Evolutionary conservation across 805 yeast genomes (phyloP).

Genomic region (Clavispora carvajalis): DNA sequence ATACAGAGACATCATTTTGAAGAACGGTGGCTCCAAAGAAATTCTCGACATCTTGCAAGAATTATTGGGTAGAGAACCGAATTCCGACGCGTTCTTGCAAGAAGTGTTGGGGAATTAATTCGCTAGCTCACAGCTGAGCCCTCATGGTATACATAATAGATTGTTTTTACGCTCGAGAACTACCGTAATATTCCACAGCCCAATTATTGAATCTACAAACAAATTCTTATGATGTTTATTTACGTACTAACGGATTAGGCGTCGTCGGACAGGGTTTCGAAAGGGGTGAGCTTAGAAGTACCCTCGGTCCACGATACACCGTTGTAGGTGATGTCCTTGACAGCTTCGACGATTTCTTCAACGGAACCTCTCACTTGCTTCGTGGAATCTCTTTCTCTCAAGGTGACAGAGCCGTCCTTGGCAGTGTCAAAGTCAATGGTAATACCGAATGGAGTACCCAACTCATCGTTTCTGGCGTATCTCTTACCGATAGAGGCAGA

Average conservation of each 20-base stretch:
- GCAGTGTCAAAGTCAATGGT: slow-evolving; percentile 94
- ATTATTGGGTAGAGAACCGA: slow-evolving; percentile 72
- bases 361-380: slow-evolving; percentile 92
- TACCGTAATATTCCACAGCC: too few species aligned
- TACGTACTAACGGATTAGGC: background rate
- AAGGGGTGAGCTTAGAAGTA: slow-evolving; percentile 63
- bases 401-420: slow-evolving; percentile 81
- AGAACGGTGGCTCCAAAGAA: slow-evolving; percentile 70
- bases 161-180: too few species aligned
- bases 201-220: background rate
- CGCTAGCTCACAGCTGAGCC: background rate
- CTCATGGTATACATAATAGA: too few species aligned
- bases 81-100: slow-evolving; percentile 62
- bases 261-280: slow-evolving; percentile 40
- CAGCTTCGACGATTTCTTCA: slow-evolving; percentile 64
- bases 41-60: slow-evolving; percentile 59
- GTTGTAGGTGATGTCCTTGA: slow-evolving; percentile 67
- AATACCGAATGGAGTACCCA: slow-evolving; percentile 98
- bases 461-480: slow-evolving; percentile 96
- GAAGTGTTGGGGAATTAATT: slow-evolving; percentile 41
- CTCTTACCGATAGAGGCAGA: slow-evolving; percentile 97
- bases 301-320: slow-evolving; percentile 84
- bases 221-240: background rate
- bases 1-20: slow-evolving; percentile 66
- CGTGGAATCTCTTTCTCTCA: slow-evolving; percentile 96